Evolutionary conservation across 1,284 basidiomycete genomes (phyloP).

Genomic region (Phellinidium pouzarii): DNA sequence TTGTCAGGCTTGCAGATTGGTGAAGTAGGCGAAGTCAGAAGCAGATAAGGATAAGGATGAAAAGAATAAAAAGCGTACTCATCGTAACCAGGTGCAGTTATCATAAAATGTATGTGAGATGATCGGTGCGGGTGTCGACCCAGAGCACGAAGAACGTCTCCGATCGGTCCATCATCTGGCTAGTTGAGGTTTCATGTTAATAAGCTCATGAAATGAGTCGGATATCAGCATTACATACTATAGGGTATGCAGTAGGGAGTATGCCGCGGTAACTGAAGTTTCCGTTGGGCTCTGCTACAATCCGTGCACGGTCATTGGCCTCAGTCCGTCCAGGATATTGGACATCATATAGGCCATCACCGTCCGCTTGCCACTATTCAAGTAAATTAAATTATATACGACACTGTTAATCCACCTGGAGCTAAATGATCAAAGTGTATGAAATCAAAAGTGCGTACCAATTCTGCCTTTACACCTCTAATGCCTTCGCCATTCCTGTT

Average conservation of each 20-base stretch:
- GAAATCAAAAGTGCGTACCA: slow-evolving; percentile 23
- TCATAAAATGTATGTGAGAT: slow-evolving; percentile 34
- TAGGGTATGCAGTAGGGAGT: slow-evolving; percentile 32
- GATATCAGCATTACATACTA: slow-evolving; percentile 24
- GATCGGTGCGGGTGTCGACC: slow-evolving; percentile 37
- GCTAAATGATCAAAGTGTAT: background rate
- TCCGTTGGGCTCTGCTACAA: slow-evolving; percentile 31
- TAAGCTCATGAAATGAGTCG: background rate
- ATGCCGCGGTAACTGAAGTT: slow-evolving; percentile 33
- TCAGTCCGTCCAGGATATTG: slow-evolving; percentile 31
- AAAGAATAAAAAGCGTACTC: slow-evolving; percentile 24
- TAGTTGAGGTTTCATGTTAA: slow-evolving; percentile 14
- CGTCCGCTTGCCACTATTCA: slow-evolving; percentile 37
- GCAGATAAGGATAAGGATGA: background rate
- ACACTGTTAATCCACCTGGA: no score
- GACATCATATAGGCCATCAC: slow-evolving; percentile 36
- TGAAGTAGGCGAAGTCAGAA: background rate
- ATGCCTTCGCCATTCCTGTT: slow-evolving; percentile 31
- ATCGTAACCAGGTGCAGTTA: slow-evolving; percentile 34
- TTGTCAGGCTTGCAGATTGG: slow-evolving; percentile 28
- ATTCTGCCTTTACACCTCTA: slow-evolving; percentile 31
- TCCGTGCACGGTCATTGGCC: slow-evolving; percentile 33
- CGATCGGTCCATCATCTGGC: slow-evolving; percentile 34
- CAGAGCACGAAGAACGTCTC: slow-evolving; percentile 30
- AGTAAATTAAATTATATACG: no score